phyloP scores from a whole-genome alignment of 73 alveolate species.

The Breviolum minutum region DNA sequence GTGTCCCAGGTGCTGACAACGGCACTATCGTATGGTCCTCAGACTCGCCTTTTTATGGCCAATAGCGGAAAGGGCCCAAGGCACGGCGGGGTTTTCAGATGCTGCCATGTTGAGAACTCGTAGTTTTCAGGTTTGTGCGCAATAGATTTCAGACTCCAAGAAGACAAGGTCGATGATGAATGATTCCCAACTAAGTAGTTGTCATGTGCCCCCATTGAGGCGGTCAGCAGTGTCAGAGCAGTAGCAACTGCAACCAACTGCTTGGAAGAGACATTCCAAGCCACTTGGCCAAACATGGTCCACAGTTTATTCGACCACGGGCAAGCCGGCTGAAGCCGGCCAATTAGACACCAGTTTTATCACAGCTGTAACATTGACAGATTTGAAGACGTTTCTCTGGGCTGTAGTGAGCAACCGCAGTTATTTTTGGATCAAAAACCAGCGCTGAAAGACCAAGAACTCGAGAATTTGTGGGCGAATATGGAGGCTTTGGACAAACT shows the following conservation, averaged over 20 bases:
- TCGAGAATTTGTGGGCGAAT: background rate
- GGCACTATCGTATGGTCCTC: background rate
- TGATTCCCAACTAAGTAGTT: background rate
- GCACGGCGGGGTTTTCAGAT: too few species aligned
- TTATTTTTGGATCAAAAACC: too few species aligned
- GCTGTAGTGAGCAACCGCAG: too few species aligned
- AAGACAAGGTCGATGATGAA: too few species aligned
- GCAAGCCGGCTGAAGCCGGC: background rate
- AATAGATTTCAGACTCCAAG: too few species aligned
- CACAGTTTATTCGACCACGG: background rate
- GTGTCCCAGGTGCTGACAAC: constrained; percentile 2
- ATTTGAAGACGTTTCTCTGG: too few species aligned
- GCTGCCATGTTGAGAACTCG: too few species aligned
- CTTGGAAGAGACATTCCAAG: constrained; percentile 3
- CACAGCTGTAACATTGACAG: too few species aligned
- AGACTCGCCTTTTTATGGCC: background rate
- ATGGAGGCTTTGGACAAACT: constrained; percentile 19
- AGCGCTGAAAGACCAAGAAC: background rate
- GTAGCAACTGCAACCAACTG: constrained; percentile 17
- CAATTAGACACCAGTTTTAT: too few species aligned
- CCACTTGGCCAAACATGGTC: background rate
- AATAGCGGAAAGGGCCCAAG: too few species aligned
- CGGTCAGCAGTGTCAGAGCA: constrained; percentile 29
- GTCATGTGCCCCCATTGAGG: background rate
- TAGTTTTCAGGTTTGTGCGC: too few species aligned